A percentile compares a stretch with the other conserved stretches of the same genome.
Evolutionary conservation across 179 eudicot species (phyloP).

Genomic region (Spinacia oleracea): DNA sequence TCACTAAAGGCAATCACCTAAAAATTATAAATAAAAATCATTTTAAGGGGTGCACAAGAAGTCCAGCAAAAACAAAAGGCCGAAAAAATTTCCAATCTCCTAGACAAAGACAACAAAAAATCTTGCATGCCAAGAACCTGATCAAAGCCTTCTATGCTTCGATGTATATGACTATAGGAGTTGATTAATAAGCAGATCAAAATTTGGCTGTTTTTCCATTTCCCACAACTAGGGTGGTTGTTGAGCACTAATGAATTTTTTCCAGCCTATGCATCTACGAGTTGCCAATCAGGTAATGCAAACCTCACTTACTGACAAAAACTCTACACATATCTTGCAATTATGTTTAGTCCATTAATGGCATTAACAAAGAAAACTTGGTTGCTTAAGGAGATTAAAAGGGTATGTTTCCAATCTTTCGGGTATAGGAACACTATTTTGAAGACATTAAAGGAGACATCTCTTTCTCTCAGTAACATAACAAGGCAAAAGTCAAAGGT

Average conservation of each 20-base stretch:
- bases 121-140: neutral
- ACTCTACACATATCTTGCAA: neutral
- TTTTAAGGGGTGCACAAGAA: neutral
- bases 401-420: neutral
- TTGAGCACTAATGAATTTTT: neutral
- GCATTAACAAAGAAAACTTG: neutral
- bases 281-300: neutral
- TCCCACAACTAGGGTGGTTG: neutral
- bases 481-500: neutral
- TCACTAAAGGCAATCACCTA: conserved; percentile 97
- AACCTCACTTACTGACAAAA: neutral
- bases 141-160: neutral
- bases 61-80: neutral
- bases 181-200: neutral
- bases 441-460: neutral
- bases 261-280: neutral
- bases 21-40: conserved; percentile 18
- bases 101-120: neutral
- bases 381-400: neutral
- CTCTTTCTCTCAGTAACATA: neutral
- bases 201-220: neutral
- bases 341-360: neutral
- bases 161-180: neutral
- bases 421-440: neutral
- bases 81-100: neutral